These are phyloP conservation scores for Aspergillus baeticus DNA, from an alignment of 495 filamentous ascomycete species.

Conservation along the genomic window DNA sequence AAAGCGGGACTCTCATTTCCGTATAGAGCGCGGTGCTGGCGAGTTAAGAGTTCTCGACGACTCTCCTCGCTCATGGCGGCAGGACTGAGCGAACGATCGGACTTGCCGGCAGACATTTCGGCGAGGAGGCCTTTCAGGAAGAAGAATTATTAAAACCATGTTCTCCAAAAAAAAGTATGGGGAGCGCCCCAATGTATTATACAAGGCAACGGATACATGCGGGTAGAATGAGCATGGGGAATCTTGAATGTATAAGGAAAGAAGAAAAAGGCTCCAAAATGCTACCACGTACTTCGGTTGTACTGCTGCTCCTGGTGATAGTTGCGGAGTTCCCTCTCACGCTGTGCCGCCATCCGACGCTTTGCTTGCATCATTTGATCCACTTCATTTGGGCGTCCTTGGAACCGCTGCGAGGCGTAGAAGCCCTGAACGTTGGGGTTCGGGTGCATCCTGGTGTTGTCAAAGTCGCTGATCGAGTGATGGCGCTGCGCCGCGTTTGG, in stretches of 20 bases:
- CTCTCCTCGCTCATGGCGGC: slow-evolving; percentile 92
- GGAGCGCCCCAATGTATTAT: slow-evolving; percentile 46
- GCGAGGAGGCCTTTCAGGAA: slow-evolving; percentile 68
- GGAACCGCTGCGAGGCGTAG: slow-evolving; percentile 91
- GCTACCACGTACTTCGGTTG: slow-evolving; percentile 86
- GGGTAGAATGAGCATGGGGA: slow-evolving; percentile 35
- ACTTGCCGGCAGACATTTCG: slow-evolving; percentile 80
- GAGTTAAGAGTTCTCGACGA: slow-evolving; percentile 91
- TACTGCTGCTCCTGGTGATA: slow-evolving; percentile 99
- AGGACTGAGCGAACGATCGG: slow-evolving; percentile 90
- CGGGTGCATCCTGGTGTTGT: slow-evolving; percentile 68
- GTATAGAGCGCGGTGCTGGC: slow-evolving; percentile 90
- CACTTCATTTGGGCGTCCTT: slow-evolving; percentile 88
- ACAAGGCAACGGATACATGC: slow-evolving; percentile 46
- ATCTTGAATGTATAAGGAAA: slow-evolving; percentile 31
- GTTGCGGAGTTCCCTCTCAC: slow-evolving; percentile 98
- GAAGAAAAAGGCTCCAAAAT: slow-evolving; percentile 30
- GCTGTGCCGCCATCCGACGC: slow-evolving; percentile 95
- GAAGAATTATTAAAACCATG: slow-evolving; percentile 47
- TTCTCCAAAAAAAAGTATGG: slow-evolving; percentile 32
- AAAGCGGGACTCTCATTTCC: slow-evolving; percentile 67
- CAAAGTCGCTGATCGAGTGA: slow-evolving; percentile 87
- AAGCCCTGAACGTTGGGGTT: slow-evolving; percentile 86
- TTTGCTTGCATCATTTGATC: slow-evolving; percentile 99
- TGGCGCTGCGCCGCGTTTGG: slow-evolving; percentile 56